Evolutionary conservation across 2,329 filamentous ascomycete genomes (phyloP).

Genomic region (Cordyceps javanica): DNA sequence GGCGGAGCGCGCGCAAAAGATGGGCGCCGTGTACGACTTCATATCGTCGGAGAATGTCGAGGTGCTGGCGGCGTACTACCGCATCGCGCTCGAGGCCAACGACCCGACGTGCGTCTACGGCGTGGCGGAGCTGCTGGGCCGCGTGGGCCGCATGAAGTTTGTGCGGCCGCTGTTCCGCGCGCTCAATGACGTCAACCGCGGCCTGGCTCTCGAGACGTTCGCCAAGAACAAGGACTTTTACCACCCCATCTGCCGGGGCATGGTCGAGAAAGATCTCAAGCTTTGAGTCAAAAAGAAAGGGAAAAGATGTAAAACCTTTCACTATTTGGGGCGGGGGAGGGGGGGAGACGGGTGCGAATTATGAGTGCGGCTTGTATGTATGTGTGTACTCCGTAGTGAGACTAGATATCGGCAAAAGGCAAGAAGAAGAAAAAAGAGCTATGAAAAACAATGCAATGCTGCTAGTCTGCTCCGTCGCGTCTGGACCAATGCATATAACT

Average conservation of each 20-base stretch:
- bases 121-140: conserved; percentile 67
- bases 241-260: conserved; percentile 81
- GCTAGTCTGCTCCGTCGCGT: neutral
- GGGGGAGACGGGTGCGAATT: neutral
- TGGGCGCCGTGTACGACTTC: conserved; percentile 72
- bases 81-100: conserved; percentile 69
- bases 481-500: neutral
- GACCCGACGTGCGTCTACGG: conserved; percentile 64
- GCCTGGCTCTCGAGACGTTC: conserved; percentile 75
- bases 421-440: neutral
- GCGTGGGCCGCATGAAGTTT: conserved; percentile 94
- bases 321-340: too few relatives aligned
- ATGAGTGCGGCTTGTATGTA: too few relatives aligned
- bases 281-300: too few relatives aligned
- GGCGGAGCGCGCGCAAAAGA: conserved; percentile 57
- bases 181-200: conserved; percentile 66
- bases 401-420: neutral
- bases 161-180: conserved; percentile 78
- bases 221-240: conserved; percentile 87
- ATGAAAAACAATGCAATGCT: neutral
- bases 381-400: too few relatives aligned
- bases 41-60: conserved; percentile 77
- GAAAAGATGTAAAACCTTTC: too few relatives aligned
- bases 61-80: conserved; percentile 73
- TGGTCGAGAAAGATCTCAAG: conserved; percentile 80